Evolutionary conservation across 768 basidiomycete genomes (phyloP).

Genomic region (Pleurotus ostreatus): DNA sequence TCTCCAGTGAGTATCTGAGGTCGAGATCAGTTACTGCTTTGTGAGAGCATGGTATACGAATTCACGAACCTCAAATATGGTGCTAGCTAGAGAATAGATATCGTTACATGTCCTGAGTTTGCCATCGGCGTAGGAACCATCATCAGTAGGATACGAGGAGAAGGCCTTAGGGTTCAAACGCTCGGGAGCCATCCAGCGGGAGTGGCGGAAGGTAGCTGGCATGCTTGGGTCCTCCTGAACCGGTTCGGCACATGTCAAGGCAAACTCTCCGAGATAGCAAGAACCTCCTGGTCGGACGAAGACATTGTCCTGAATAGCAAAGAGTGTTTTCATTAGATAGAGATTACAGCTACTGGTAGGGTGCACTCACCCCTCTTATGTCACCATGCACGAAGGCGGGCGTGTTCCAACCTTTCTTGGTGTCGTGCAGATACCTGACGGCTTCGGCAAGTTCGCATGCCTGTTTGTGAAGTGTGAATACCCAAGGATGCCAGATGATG

Average conservation of each 20-base stretch:
- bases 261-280: conserved; percentile 5
- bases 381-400: conserved; percentile 4
- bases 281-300: conserved; percentile 6
- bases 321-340: neutral
- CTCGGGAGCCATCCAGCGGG: conserved; percentile 2
- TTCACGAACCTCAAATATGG: neutral
- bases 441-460: neutral
- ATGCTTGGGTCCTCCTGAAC: neutral
- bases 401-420: conserved; percentile 1
- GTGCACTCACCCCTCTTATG: conserved; percentile 1
- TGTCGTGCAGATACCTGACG: neutral
- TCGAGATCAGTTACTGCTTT: neutral
- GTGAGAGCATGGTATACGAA: too few relatives aligned
- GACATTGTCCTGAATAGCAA: neutral
- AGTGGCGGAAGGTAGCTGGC: neutral
- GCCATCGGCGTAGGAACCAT: neutral
- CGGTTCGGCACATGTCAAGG: conserved; percentile 5
- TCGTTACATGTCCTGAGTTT: conserved; percentile 1
- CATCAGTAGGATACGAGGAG: conserved; percentile 2
- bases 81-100: conserved; percentile 1
- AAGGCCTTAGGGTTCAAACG: conserved; percentile 5
- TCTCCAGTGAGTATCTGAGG: conserved; percentile 3
- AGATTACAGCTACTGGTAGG: neutral
- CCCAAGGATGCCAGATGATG: neutral
- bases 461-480: neutral